phyloP scores from a whole-genome alignment of 2,329 filamentous ascomycete species.

The Sporothrix schenckii region DNA sequence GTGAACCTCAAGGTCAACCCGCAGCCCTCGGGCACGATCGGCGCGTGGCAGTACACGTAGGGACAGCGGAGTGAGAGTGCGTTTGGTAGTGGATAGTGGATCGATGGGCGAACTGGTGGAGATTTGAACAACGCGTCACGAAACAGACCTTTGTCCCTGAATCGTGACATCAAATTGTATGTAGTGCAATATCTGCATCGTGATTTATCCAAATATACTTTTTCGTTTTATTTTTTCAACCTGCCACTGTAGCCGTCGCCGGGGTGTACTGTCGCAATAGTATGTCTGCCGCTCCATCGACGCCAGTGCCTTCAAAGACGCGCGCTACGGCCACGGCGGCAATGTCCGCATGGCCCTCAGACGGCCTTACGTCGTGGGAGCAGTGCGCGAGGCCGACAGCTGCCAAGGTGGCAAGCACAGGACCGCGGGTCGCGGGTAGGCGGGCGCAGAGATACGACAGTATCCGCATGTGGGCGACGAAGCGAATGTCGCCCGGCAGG shows the following conservation, averaged over 20 bases:
- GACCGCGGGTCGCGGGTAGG: slow-evolving; percentile 33
- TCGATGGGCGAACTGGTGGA: not conserved
- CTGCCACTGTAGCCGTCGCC: too few species aligned
- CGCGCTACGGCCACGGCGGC: slow-evolving; percentile 34
- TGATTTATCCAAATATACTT: not conserved
- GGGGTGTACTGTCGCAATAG: slow-evolving; percentile 33
- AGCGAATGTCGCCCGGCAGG: slow-evolving; percentile 37
- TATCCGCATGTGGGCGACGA: slow-evolving; percentile 37
- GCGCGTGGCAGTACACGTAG: slow-evolving; percentile 43
- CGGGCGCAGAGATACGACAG: slow-evolving; percentile 35
- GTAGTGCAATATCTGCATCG: not conserved
- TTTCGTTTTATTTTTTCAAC: too few species aligned
- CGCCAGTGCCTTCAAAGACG: slow-evolving; percentile 33
- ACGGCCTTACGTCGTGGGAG: slow-evolving; percentile 37
- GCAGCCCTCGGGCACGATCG: slow-evolving; percentile 35
- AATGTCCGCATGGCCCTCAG: slow-evolving; percentile 35
- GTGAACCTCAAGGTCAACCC: slow-evolving; percentile 41
- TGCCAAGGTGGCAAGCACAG: slow-evolving; percentile 35
- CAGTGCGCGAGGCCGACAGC: slow-evolving; percentile 37
- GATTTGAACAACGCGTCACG: too few species aligned
- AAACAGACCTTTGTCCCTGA: not conserved
- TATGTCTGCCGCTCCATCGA: slow-evolving; percentile 34
- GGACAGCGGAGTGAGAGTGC: not conserved
- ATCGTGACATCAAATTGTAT: slow-evolving; percentile 8
- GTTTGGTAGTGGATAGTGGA: not conserved